Percentiles rank a stretch among this genome's conserved stretches.
Evolutionary conservation across 352 stramenopile species (phyloP).

Genomic region (Phytophthora pluvialis): DNA sequence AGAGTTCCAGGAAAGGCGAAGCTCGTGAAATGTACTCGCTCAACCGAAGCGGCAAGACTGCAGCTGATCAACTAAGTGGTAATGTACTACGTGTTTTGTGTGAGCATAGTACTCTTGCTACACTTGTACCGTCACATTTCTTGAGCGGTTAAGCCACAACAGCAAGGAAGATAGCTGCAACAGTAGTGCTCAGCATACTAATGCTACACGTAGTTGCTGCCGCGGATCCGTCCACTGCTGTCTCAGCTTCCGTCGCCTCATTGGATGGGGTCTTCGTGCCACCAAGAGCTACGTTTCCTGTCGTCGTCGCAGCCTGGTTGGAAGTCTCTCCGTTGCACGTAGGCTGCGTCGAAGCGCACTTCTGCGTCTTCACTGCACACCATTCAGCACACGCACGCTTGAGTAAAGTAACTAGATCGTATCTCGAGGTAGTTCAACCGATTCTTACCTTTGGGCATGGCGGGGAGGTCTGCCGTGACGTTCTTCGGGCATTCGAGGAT

Average conservation of each 20-base stretch:
- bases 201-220: neutral
- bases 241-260: neutral
- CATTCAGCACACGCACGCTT: neutral
- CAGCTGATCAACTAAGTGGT: neutral
- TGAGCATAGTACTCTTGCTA: no score
- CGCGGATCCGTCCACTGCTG: neutral
- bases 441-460: neutral
- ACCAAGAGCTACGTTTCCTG: neutral
- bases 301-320: neutral
- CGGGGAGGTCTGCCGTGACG: neutral
- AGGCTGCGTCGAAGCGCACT: neutral
- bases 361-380: neutral
- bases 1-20: neutral
- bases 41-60: neutral
- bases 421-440: neutral
- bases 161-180: neutral
- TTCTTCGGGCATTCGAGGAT: neutral
- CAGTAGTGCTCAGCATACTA: neutral
- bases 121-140: no score
- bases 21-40: neutral
- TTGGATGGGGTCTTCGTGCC: neutral
- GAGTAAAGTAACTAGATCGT: neutral
- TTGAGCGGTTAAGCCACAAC: neutral
- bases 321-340: neutral
- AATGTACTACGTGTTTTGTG: no score